Conservation (phyloP, 768 basidiomycete genomes). For the Boletus vermiculosoides region DNA sequence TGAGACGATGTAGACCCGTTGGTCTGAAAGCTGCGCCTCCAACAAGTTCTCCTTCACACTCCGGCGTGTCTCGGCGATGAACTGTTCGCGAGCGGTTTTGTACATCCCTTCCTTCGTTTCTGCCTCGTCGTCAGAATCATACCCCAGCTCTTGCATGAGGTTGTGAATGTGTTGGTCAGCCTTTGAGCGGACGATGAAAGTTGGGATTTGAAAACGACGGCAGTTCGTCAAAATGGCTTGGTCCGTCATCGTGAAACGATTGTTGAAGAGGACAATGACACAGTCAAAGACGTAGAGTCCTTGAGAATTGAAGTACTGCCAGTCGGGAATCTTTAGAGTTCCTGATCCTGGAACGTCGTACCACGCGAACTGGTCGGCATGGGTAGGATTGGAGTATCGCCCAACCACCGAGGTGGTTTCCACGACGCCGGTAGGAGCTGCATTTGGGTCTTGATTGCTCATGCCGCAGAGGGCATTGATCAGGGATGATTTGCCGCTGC, state of each 20-base stretch:
- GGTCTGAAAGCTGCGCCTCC: slow-evolving; percentile 27
- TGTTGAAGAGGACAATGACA: slow-evolving; percentile 36
- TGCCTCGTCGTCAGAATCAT: slow-evolving; percentile 24
- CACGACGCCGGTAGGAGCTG: background rate
- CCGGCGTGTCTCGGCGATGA: slow-evolving; percentile 27
- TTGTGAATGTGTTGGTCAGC: slow-evolving; percentile 33
- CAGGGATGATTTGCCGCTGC: slow-evolving; percentile 33
- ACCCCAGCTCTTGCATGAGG: slow-evolving; percentile 28
- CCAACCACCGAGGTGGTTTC: slow-evolving; percentile 30
- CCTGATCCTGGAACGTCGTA: slow-evolving; percentile 40
- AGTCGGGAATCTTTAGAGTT: slow-evolving; percentile 35
- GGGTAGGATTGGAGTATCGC: slow-evolving; percentile 30
- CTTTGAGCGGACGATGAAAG: slow-evolving; percentile 38
- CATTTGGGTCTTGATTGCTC: background rate
- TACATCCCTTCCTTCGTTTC: slow-evolving; percentile 19
- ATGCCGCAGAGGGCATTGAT: slow-evolving; percentile 35
- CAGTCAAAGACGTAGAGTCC: slow-evolving; percentile 39
- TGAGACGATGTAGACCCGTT: slow-evolving; percentile 32
- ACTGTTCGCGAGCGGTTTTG: slow-evolving; percentile 26
- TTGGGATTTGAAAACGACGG: slow-evolving; percentile 35
- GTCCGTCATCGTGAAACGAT: slow-evolving; percentile 37
- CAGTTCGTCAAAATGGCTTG: slow-evolving; percentile 35
- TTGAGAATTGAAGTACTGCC: slow-evolving; percentile 40
- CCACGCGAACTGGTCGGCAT: slow-evolving; percentile 31
- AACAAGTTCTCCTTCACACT: slow-evolving; percentile 26